Conservation (phyloP, 441 rosid genomes). For the Erysimum pusillum region DNA sequence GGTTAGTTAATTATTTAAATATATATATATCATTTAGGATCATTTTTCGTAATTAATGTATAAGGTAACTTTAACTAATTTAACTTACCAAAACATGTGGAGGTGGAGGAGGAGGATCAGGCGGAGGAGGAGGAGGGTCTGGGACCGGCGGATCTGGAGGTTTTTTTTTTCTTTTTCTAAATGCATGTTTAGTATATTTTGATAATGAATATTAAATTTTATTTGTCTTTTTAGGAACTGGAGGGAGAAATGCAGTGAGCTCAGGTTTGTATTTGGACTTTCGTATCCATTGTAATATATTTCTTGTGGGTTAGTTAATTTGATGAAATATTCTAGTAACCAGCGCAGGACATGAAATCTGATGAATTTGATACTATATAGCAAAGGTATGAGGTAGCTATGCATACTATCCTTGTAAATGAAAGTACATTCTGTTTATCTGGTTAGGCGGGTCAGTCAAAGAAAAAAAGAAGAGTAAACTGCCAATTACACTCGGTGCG, state of each 20-base stretch:
- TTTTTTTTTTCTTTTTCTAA: no score
- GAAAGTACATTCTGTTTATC: no score
- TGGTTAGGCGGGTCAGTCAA: conserved; percentile 15
- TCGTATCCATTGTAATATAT: not conserved
- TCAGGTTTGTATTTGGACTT: conserved; percentile 10
- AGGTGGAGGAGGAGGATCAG: no score
- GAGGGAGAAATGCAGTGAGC: conserved; percentile 17
- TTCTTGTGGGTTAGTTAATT: not conserved
- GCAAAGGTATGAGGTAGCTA: no score
- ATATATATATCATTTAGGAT: not conserved
- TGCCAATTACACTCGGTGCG: conserved; percentile 30
- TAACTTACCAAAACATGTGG: not conserved
- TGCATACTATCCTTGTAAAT: no score
- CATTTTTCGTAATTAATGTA: not conserved
- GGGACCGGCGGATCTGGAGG: no score
- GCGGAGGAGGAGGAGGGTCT: no score
- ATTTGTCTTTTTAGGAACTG: not conserved
- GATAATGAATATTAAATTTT: no score
- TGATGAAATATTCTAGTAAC: no score
- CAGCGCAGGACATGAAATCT: not conserved
- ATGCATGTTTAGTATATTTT: no score
- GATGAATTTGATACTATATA: not conserved
- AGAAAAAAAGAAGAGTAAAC: conserved; percentile 7
- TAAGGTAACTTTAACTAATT: not conserved
- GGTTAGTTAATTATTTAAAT: not conserved